A percentile compares a stretch with the other conserved stretches of the same genome.
These are phyloP conservation scores for Fusarium brevicatenulatum DNA, from an alignment of 2,329 filamentous ascomycete species.

Conservation along the genomic window DNA sequence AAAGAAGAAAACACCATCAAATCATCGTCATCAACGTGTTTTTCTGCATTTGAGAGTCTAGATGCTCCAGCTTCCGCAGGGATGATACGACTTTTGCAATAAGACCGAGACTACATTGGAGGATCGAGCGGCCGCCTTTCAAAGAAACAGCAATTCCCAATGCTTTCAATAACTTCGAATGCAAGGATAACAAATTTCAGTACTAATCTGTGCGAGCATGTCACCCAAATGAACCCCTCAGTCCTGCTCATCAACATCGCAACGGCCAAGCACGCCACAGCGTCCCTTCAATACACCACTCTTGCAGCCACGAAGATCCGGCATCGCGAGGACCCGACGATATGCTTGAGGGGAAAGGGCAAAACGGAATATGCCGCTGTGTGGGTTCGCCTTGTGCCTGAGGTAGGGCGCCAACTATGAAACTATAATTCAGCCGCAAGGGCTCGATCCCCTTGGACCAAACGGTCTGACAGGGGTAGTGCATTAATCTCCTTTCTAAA, in stretches of 20 bases:
- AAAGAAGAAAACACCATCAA: not conserved
- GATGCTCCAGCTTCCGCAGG: not conserved
- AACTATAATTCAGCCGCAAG: slow-evolving; percentile 25
- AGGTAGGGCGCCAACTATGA: slow-evolving; percentile 5
- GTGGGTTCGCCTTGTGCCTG: slow-evolving; percentile 21
- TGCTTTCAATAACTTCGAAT: accelerated
- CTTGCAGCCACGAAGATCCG: not conserved
- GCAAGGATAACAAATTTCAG: not conserved
- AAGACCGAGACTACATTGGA: too few relatives aligned
- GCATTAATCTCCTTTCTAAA: slow-evolving; percentile 8
- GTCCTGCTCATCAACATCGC: not conserved
- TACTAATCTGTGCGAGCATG: not conserved
- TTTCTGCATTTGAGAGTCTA: not conserved
- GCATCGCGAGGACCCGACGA: not conserved
- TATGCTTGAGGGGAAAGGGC: too few relatives aligned
- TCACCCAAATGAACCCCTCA: not conserved
- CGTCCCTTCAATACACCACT: not conserved
- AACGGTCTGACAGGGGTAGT: not conserved
- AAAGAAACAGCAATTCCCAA: accelerated
- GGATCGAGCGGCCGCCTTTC: too few relatives aligned
- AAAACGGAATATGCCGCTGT: not conserved
- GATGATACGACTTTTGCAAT: not conserved
- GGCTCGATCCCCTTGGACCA: not conserved
- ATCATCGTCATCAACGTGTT: not conserved
- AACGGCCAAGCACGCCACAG: not conserved